A percentile compares a stretch with the other conserved stretches of the same genome.
These are phyloP conservation scores for Misopates orontium DNA, from an alignment of 257 asterid genomes.

Conservation along the genomic window DNA sequence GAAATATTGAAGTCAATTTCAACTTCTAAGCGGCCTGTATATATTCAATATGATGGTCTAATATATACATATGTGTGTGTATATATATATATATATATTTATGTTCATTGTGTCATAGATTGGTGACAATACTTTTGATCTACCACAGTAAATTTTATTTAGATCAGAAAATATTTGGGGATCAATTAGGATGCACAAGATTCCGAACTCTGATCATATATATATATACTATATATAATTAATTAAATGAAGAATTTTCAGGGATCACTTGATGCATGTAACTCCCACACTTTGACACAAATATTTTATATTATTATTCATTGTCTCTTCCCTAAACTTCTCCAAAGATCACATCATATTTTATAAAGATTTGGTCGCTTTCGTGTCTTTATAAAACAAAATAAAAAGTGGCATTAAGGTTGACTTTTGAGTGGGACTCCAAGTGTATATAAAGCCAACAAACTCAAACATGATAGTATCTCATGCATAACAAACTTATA, in stretches of 20 bases:
- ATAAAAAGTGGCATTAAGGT: conserved; percentile 29
- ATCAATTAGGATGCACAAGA: neutral
- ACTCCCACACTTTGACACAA: neutral
- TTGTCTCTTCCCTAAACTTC: conserved; percentile 21
- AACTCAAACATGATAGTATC: conserved; percentile 10
- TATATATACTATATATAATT: neutral
- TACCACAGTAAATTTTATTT: neutral
- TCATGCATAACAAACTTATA: conserved; percentile 37
- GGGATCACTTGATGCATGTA: conserved; percentile 26
- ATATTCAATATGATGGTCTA: too few relatives aligned
- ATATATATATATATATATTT: too few relatives aligned
- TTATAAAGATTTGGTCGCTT: conserved; percentile 36
- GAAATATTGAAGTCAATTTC: too few relatives aligned
- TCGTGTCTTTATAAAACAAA: neutral
- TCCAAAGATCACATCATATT: conserved; percentile 35
- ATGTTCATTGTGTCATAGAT: too few relatives aligned
- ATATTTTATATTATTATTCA: conserved; percentile 2
- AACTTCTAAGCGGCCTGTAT: too few relatives aligned
- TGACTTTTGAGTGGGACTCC: conserved; percentile 42
- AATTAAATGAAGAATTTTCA: neutral
- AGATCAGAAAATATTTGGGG: neutral
- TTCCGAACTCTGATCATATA: neutral
- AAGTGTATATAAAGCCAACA: conserved; percentile 31
- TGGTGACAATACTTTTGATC: neutral
- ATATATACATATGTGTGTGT: too few relatives aligned